Conservation (phyloP, 305 asterid genomes). For the Plantago coronopus region DNA sequence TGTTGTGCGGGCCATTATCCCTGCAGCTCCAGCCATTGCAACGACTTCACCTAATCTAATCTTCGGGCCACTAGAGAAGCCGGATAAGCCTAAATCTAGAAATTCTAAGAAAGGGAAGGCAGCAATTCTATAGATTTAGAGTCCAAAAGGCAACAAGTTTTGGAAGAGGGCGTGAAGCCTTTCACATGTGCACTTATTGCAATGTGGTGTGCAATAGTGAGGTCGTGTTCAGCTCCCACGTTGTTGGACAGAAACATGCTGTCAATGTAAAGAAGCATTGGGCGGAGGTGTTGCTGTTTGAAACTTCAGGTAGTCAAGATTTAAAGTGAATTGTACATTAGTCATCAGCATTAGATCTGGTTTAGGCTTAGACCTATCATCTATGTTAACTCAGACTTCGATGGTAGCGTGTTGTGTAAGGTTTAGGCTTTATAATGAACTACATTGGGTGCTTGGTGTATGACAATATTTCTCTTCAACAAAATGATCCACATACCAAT, state of each 20-base stretch:
- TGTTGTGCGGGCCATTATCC: too few relatives aligned
- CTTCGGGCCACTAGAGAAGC: conserved; percentile 53
- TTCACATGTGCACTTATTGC: conserved; percentile 50
- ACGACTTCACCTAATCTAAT: conserved; percentile 23
- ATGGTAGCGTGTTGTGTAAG: background rate
- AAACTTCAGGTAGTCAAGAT: conserved; percentile 14
- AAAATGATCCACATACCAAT: too few relatives aligned
- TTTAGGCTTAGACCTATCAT: conserved; percentile 9
- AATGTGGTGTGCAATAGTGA: conserved; percentile 81
- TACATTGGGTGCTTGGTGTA: too few relatives aligned
- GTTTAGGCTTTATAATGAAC: too few relatives aligned
- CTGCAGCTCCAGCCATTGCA: background rate
- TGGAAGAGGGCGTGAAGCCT: conserved; percentile 61
- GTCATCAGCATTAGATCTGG: too few relatives aligned
- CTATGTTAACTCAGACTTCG: background rate
- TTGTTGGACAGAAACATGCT: conserved; percentile 76
- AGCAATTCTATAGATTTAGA: conserved; percentile 48
- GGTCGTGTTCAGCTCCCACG: conserved; percentile 51
- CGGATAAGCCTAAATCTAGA: conserved; percentile 27
- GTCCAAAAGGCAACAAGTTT: conserved; percentile 45
- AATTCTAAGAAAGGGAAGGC: conserved; percentile 35
- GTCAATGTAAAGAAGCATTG: conserved; percentile 42
- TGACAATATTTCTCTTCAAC: too few relatives aligned
- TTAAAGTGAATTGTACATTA: too few relatives aligned
- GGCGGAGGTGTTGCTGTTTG: conserved; percentile 36